Evolutionary conservation across 2,329 filamentous ascomycete species (phyloP).

Genomic region (Trichoderma sp.): DNA sequence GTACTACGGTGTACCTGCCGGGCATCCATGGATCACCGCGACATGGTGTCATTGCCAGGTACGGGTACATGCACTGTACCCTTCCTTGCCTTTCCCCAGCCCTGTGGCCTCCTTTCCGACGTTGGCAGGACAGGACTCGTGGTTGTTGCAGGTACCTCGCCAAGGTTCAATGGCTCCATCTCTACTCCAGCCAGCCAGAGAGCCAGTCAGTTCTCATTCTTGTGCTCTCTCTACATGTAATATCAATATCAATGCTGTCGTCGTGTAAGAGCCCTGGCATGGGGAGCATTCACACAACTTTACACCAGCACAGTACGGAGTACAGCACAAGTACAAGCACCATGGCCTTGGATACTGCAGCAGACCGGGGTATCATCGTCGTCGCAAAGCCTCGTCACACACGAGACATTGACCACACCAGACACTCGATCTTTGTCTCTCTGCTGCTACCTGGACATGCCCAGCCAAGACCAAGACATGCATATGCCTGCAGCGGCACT

Average conservation of each 20-base stretch:
- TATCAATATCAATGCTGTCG: background rate
- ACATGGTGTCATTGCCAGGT: background rate
- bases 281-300: background rate
- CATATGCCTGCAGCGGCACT: constrained; percentile 14
- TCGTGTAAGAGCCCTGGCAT: background rate
- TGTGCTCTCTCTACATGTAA: background rate
- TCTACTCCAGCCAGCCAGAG: background rate
- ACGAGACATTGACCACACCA: background rate
- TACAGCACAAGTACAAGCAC: background rate
- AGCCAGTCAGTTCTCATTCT: background rate
- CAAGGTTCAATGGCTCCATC: background rate
- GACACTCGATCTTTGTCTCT: background rate
- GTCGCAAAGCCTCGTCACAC: background rate
- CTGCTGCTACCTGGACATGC: background rate
- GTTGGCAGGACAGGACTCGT: background rate
- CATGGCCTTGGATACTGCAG: background rate
- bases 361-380: too few relatives aligned
- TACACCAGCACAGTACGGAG: background rate
- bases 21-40: background rate
- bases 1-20: background rate
- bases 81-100: background rate
- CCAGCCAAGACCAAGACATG: background rate
- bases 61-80: background rate
- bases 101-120: background rate
- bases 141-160: background rate